Base-by-base conservation (phyloP, 1,284 basidiomycete genomes). In the Cutaneotrichosporon sp. region DNA sequence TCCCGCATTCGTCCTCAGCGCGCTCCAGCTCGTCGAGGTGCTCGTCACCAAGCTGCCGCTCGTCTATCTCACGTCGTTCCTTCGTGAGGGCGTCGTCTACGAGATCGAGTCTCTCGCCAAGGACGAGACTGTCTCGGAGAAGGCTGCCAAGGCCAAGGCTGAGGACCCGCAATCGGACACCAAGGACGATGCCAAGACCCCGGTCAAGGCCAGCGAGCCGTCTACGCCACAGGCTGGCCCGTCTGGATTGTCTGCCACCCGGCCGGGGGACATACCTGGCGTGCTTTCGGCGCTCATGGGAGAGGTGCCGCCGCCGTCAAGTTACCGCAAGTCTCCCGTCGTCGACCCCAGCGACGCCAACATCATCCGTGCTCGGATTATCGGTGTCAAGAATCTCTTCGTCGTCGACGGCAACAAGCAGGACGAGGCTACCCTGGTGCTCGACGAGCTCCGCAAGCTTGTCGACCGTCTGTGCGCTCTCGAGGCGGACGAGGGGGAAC, bases 71-170 rank as follows among this genome's bases (percentile, higher is more conserved):
- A 88, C 91, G 18, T 87, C 89, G 0, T 92, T 97, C 84, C 86
- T 90, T 18, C 85, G 93, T 47, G 94, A 98, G 79, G 95, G 94
- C 18, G 95, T 97, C 38, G 88, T 95, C 74, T 90, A 94, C 75
- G 94, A 97, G 76, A 88, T 97, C 33, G 91, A 93, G 67, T 78
- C 82, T 3, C 81, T 94, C 29, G 87, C 91, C 13, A 82, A 83
- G 14, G 84, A 88, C 53, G 74, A 83, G 4, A 80, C 94, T 31
- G 81, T 82, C 42, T 71, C 72, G 22, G 72, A 73, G 47, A 58
- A 57, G 22, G 29, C 58, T 16, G 57, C 54, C 8, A 64, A 59
- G 38, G 43, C 57, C 3, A 57, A 49, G 33, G 61, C 49, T 14
- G 54, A 52, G 25, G 57, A 56, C 24, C 34, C 55, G 11, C 74